Evolutionary conservation across 139 green algal species (phyloP).

Genomic region (Coelastrella sp.): DNA sequence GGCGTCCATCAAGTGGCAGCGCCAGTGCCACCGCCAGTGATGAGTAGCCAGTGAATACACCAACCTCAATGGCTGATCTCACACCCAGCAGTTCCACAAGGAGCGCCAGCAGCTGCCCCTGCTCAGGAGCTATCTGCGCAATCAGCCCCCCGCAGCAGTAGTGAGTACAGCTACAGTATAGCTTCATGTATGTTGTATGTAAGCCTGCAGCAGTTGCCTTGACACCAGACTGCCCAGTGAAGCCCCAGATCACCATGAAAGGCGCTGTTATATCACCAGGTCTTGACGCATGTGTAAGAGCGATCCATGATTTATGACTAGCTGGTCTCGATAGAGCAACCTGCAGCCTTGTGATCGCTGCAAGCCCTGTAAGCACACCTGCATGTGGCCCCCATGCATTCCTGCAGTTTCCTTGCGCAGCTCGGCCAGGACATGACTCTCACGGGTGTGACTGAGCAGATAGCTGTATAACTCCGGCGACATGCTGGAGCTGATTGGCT

Average conservation of each 20-base stretch:
- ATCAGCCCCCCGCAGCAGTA: neutral
- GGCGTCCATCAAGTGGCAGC: conserved; percentile 73
- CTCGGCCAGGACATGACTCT: conserved; percentile 63
- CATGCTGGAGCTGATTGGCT: conserved; percentile 59
- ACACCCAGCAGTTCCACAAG: conserved; percentile 76
- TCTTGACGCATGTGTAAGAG: no score
- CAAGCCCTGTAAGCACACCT: no score
- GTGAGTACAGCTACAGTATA: neutral
- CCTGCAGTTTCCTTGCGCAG: conserved; percentile 72
- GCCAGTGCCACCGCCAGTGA: conserved; percentile 79
- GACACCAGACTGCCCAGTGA: no score
- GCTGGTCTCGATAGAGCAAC: no score
- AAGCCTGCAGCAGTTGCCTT: no score
- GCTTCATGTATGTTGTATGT: no score
- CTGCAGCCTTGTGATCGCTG: no score
- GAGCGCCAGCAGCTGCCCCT: conserved; percentile 82
- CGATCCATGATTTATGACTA: no score
- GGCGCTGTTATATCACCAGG: no score
- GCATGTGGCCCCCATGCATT: conserved; percentile 46
- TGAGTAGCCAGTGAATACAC: conserved; percentile 93
- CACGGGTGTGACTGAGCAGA: conserved; percentile 76
- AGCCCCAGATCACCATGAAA: no score
- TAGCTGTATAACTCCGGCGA: conserved; percentile 70
- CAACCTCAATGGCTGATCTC: conserved; percentile 68
- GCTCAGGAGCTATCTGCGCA: conserved; percentile 79